A percentile compares a stretch with the other conserved stretches of the same genome.
Conservation (phyloP, 495 filamentous ascomycete species). For the Pyronema domesticum region DNA sequence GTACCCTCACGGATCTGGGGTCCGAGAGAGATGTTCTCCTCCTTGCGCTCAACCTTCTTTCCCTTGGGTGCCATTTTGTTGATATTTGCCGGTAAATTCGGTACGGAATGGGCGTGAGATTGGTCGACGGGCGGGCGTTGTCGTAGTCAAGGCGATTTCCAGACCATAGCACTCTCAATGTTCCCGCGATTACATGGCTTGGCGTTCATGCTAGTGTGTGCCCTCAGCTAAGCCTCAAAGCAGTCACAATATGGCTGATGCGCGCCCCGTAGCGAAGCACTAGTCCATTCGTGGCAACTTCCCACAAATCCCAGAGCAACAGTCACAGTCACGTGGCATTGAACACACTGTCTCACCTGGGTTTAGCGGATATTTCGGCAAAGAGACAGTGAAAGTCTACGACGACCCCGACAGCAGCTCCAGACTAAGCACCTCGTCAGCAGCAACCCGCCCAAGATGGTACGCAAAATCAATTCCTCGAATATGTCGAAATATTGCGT, state of each 20-base stretch:
- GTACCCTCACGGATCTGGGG: constrained; percentile 81
- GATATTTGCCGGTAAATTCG: not conserved
- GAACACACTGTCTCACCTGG: not conserved
- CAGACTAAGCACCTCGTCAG: not conserved
- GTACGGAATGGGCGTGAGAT: not conserved
- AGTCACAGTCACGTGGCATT: not conserved
- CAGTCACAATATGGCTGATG: too few species aligned
- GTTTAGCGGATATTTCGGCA: not conserved
- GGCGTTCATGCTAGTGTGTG: too few species aligned
- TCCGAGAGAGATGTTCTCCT: constrained; percentile 97
- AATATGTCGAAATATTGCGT: not conserved
- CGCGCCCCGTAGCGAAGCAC: too few species aligned
- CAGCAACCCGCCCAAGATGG: constrained; percentile 4
- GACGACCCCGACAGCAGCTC: constrained; percentile 1
- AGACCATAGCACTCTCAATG: too few species aligned
- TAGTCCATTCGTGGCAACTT: too few species aligned
- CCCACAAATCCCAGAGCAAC: not conserved
- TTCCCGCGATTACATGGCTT: too few species aligned
- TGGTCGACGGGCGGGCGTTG: not conserved
- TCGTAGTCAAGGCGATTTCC: not conserved
- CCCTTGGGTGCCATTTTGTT: constrained; percentile 23
- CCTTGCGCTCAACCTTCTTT: constrained; percentile 27
- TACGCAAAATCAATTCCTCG: not conserved
- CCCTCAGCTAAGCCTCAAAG: too few species aligned
- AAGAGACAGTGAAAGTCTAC: not conserved